These are phyloP conservation scores for Ajuga chamaepitys DNA, from an alignment of 257 asterid species.

Conservation along the genomic window DNA sequence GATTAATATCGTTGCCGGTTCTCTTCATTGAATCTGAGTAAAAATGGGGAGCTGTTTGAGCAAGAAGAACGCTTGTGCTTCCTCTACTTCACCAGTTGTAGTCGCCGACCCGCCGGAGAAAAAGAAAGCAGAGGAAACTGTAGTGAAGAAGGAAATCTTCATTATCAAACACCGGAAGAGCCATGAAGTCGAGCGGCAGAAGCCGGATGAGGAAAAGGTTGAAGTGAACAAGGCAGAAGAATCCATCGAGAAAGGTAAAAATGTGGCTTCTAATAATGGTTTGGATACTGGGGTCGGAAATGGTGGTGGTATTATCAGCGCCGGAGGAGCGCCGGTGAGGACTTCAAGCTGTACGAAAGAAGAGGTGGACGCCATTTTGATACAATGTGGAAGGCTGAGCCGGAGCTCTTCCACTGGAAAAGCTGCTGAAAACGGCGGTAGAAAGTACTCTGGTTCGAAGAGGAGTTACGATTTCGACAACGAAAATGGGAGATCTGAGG, in stretches of 20 bases:
- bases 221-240: constrained; percentile 25
- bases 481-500: constrained; percentile 34
- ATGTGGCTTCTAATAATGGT: neutral
- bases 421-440: constrained; percentile 39
- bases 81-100: constrained; percentile 30
- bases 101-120: constrained; percentile 33
- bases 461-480: constrained; percentile 88
- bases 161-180: constrained; percentile 70
- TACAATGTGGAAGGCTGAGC: constrained; percentile 95
- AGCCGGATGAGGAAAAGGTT: constrained; percentile 42
- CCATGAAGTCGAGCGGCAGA: constrained; percentile 57
- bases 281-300: constrained; percentile 4
- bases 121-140: constrained; percentile 29
- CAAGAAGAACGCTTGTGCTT: constrained; percentile 54
- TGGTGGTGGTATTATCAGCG: too few relatives aligned
- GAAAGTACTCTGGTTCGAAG: constrained; percentile 84
- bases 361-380: constrained; percentile 87
- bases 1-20: neutral
- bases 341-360: constrained; percentile 92
- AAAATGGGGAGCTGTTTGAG: constrained; percentile 91
- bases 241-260: constrained; percentile 18
- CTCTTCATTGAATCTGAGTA: constrained; percentile 5
- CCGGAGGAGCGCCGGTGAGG: constrained; percentile 55
- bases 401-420: constrained; percentile 83
- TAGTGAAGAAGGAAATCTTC: constrained; percentile 65